A percentile compares a stretch with the other conserved stretches of the same genome.
Conservation (phyloP, 768 basidiomycete genomes). For the Exsudoporus frostii region DNA sequence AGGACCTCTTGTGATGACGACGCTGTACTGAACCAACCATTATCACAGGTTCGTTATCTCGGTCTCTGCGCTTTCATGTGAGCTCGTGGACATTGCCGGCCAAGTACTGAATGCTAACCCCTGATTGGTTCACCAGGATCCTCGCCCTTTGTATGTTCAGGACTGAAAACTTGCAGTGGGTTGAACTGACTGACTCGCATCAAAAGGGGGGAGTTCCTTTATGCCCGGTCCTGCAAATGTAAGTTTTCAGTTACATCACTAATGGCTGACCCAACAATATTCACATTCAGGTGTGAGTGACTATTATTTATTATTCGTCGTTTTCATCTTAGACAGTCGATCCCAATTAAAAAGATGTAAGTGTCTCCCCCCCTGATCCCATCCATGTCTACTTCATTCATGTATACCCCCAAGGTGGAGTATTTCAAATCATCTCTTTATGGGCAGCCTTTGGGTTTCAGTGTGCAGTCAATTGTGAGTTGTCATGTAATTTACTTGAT, state of each 20-base stretch:
- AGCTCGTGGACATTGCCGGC: neutral
- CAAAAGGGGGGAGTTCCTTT: neutral
- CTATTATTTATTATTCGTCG: neutral
- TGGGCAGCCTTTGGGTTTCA: neutral
- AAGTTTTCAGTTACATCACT: neutral
- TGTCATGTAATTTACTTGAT: neutral
- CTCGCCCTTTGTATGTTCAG: neutral
- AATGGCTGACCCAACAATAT: neutral
- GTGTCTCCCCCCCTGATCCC: neutral
- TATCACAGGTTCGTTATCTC: conserved; percentile 1
- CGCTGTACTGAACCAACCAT: neutral
- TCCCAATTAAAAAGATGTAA: neutral
- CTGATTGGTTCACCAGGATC: neutral
- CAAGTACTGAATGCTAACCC: neutral
- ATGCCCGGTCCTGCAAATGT: neutral
- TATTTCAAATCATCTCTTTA: neutral
- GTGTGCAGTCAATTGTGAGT: neutral
- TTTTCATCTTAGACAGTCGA: neutral
- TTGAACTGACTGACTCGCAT: neutral
- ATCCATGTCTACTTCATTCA: neutral
- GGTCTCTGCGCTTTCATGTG: neutral
- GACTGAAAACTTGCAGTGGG: neutral
- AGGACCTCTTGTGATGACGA: neutral
- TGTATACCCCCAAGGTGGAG: neutral
- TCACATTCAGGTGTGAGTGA: neutral